phyloP scores from a whole-genome alignment of 2,329 filamentous ascomycete species.

The Neocucurbitaria cava region DNA sequence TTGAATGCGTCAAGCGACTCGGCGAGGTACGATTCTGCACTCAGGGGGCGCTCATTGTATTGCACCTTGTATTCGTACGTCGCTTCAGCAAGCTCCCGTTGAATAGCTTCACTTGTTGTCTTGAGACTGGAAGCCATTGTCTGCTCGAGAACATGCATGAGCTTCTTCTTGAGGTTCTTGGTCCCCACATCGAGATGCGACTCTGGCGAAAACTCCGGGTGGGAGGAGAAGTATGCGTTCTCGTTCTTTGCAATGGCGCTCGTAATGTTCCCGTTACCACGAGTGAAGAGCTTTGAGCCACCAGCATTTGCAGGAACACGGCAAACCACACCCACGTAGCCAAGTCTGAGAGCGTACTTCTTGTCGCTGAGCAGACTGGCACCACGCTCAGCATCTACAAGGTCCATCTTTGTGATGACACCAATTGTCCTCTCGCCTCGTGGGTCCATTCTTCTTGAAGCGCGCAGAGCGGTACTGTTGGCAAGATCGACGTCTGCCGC shows the following conservation, averaged over 20 bases:
- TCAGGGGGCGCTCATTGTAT: constrained; percentile 95
- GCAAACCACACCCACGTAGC: constrained; percentile 94
- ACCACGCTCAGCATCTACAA: constrained; percentile 85
- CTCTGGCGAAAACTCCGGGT: constrained; percentile 81
- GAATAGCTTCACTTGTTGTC: constrained; percentile 88
- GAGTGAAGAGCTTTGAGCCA: constrained; percentile 76
- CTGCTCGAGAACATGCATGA: constrained; percentile 96
- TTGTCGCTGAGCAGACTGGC: constrained; percentile 80
- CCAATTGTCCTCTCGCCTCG: constrained; percentile 95
- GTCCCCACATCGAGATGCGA: constrained; percentile 81
- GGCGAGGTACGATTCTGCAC: constrained; percentile 94
- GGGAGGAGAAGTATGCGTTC: constrained; percentile 81
- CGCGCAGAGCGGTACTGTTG: constrained; percentile 90
- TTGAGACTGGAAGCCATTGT: constrained; percentile 95
- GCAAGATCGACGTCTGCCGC: constrained; percentile 96
- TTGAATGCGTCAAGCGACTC: constrained; percentile 97
- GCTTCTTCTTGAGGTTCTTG: constrained; percentile 85
- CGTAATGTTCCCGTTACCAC: constrained; percentile 79
- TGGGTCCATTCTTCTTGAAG: constrained; percentile 90
- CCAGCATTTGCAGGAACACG: constrained; percentile 71
- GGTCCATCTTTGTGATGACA: constrained; percentile 99
- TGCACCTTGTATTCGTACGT: constrained; percentile 99
- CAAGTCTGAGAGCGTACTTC: constrained; percentile 93
- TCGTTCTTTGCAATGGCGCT: constrained; percentile 87
- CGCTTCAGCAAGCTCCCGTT: constrained; percentile 93